Evolutionary conservation across 345 rosid species (phyloP).

Genomic region (Salix dunnii): DNA sequence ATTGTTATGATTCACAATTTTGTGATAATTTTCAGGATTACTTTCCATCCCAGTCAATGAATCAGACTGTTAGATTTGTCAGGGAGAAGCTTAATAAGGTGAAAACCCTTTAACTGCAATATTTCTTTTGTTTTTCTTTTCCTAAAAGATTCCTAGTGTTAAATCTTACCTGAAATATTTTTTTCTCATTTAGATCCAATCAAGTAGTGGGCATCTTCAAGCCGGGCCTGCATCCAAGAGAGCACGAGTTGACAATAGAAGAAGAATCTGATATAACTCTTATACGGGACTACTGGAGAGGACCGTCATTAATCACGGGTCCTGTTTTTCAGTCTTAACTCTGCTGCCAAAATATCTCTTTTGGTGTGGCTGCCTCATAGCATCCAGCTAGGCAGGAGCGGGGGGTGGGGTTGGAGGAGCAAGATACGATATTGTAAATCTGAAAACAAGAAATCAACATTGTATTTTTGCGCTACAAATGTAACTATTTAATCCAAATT

Average conservation of each 20-base stretch:
- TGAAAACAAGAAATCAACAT: too few species aligned
- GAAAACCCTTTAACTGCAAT: conserved; percentile 3
- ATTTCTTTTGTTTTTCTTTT: background rate
- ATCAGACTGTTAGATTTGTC: conserved; percentile 63
- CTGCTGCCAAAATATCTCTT: background rate
- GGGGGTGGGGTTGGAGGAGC: too few species aligned
- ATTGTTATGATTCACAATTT: background rate
- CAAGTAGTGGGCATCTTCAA: conserved; percentile 41
- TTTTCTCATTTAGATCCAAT: conserved; percentile 48
- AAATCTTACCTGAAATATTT: background rate
- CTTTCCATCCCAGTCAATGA: conserved; percentile 75
- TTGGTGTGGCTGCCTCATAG: background rate
- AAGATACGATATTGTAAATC: background rate
- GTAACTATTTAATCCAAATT: background rate
- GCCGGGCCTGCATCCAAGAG: conserved; percentile 54
- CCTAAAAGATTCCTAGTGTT: background rate
- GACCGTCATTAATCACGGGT: background rate
- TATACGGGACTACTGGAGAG: background rate
- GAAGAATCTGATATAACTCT: conserved; percentile 52
- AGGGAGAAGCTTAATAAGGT: conserved; percentile 85
- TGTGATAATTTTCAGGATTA: conserved; percentile 55
- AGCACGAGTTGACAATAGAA: conserved; percentile 57
- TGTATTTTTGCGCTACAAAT: background rate
- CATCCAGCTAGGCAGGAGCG: background rate
- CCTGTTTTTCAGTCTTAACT: background rate